Evolutionary conservation across 345 rosid genomes (phyloP).

Genomic region (Clarkia xantiana): DNA sequence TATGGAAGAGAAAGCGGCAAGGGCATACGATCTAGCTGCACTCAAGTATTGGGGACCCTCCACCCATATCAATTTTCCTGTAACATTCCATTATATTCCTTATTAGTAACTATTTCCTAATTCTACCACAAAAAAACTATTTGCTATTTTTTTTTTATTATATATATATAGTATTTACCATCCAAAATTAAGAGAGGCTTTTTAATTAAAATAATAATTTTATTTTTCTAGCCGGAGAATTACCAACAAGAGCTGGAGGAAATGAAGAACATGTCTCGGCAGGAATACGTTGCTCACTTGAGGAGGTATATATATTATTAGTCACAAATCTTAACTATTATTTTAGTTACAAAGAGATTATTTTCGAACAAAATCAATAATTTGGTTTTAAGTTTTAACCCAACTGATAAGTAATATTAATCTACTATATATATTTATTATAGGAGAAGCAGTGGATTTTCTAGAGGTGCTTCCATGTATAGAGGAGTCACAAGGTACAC

Average conservation of each 20-base stretch:
- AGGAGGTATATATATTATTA: conserved; percentile 32
- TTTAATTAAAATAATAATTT: not conserved
- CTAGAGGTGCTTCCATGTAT: conserved; percentile 95
- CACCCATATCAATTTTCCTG: conserved; percentile 78
- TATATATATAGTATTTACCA: not conserved
- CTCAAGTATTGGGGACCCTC: conserved; percentile 98
- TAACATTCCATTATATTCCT: conserved; percentile 24
- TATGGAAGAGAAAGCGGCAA: conserved; percentile 97
- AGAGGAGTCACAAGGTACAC: conserved; percentile 94
- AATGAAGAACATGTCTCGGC: conserved; percentile 78
- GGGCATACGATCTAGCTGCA: conserved; percentile 95
- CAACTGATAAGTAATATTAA: too few species aligned
- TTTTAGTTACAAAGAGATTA: too few species aligned
- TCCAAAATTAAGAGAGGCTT: not conserved
- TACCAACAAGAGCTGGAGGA: conserved; percentile 65
- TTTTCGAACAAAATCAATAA: too few species aligned
- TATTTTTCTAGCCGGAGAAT: conserved; percentile 39
- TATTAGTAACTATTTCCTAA: conserved; percentile 3
- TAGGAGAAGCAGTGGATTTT: conserved; percentile 97
- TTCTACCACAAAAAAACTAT: conserved; percentile 4
- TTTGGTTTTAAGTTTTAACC: too few species aligned
- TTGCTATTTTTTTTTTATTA: conserved; percentile 7
- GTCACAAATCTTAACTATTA: too few species aligned
- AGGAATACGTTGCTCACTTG: conserved; percentile 87
- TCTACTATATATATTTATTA: not conserved